A percentile compares a stretch with the other conserved stretches of the same genome.
Conservation (phyloP, 805 yeast species). For the Suhomyces sp. region DNA sequence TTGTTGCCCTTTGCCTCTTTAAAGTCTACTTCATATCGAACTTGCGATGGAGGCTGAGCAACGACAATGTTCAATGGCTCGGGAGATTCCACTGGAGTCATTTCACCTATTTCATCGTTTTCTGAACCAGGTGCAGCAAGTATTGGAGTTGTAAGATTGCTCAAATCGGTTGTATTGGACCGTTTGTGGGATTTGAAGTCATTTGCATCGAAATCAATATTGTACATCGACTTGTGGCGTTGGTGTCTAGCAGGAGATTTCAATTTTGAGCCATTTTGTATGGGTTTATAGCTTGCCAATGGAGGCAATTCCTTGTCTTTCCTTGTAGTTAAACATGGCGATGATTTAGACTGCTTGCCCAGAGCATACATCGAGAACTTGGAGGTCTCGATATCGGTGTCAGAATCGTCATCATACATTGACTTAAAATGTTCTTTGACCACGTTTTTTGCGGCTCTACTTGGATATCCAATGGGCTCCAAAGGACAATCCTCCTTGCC, state of each 20-base stretch:
- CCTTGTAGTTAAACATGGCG: constrained; percentile 16
- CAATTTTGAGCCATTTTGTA: too few species aligned
- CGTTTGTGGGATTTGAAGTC: background rate
- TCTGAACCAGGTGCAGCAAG: background rate
- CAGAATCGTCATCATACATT: constrained; percentile 20
- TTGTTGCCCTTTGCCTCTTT: constrained; percentile 22
- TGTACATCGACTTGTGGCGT: constrained; percentile 40
- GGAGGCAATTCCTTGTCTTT: constrained; percentile 4
- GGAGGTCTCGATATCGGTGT: constrained; percentile 30
- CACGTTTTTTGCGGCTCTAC: constrained; percentile 27
- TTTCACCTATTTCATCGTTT: background rate
- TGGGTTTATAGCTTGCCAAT: background rate
- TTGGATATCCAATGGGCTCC: constrained; percentile 39
- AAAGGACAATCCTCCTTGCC: constrained; percentile 9
- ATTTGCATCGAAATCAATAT: constrained; percentile 20
- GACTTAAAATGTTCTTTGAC: constrained; percentile 25
- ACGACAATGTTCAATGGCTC: constrained; percentile 21
- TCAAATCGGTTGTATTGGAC: constrained; percentile 11
- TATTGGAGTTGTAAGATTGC: background rate
- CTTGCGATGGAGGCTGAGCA: constrained; percentile 38
- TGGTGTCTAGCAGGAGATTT: constrained; percentile 30
- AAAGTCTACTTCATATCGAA: constrained; percentile 41
- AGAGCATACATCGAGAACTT: constrained; percentile 16
- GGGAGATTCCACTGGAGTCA: background rate
- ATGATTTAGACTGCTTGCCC: constrained; percentile 17